These are phyloP conservation scores for Graphium sp. DNA, from an alignment of 2,329 filamentous ascomycete genomes.

Conservation along the genomic window DNA sequence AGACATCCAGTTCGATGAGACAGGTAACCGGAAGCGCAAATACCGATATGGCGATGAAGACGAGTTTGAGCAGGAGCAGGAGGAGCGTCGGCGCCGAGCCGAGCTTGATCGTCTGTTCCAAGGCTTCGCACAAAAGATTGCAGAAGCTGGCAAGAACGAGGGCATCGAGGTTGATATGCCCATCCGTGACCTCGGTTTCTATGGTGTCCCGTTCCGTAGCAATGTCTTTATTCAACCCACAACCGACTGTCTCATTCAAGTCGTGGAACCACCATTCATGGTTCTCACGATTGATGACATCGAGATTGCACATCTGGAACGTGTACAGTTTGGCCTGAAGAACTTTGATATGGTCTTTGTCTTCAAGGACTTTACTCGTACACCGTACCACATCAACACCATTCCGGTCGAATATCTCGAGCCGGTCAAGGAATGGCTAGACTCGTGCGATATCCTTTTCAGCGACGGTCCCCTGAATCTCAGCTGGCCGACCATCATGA, in stretches of 20 bases:
- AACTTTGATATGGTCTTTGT: slow-evolving; percentile 98
- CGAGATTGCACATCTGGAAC: slow-evolving; percentile 88
- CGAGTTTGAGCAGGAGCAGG: slow-evolving; percentile 96
- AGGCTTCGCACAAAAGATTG: slow-evolving; percentile 91
- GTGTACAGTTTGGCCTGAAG: slow-evolving; percentile 91
- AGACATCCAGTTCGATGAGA: slow-evolving; percentile 97
- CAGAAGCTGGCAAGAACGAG: slow-evolving; percentile 83
- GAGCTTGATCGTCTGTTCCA: slow-evolving; percentile 93
- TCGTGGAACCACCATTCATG: slow-evolving; percentile 93
- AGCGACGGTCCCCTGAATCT: slow-evolving; percentile 91
- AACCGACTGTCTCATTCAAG: slow-evolving; percentile 90
- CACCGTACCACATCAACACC: slow-evolving; percentile 90
- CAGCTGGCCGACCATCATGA: slow-evolving; percentile 99
- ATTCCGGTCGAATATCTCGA: slow-evolving; percentile 93
- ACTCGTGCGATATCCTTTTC: slow-evolving; percentile 88
- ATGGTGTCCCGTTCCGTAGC: slow-evolving; percentile 87
- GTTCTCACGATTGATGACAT: slow-evolving; percentile 92
- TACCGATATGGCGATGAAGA: slow-evolving; percentile 97
- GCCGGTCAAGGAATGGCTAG: slow-evolving; percentile 92
- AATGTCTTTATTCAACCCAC: slow-evolving; percentile 93
- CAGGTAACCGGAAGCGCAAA: slow-evolving; percentile 92
- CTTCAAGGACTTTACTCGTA: slow-evolving; percentile 90
- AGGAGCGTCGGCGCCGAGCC: slow-evolving; percentile 80
- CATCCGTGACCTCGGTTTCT: slow-evolving; percentile 90
- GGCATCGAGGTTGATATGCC: slow-evolving; percentile 90